Evolutionary conservation across 768 basidiomycete genomes (phyloP).

Genomic region (Leccinum boreale): DNA sequence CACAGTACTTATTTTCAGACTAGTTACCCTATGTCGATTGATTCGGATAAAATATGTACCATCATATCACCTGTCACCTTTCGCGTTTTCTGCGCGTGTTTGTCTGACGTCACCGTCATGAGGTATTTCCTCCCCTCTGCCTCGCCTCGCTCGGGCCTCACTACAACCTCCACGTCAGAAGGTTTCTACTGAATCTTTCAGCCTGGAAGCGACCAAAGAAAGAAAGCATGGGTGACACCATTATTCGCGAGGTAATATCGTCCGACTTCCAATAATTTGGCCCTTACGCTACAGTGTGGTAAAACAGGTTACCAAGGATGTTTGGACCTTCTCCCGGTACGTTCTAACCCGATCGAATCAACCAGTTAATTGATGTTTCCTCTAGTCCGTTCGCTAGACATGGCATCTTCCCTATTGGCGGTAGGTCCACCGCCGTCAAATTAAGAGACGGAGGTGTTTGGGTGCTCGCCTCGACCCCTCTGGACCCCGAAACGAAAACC

Average conservation of each 20-base stretch:
- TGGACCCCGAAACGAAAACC: conserved; percentile 60
- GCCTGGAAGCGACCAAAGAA: conserved; percentile 4
- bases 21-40: neutral
- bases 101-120: conserved; percentile 20
- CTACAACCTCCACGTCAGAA: conserved; percentile 17
- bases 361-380: conserved; percentile 5
- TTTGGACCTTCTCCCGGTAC: conserved; percentile 68
- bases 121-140: conserved; percentile 7
- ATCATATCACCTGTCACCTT: neutral
- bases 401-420: conserved; percentile 71
- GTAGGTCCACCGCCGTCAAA: conserved; percentile 78
- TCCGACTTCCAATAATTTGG: neutral
- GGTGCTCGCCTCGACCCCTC: conserved; percentile 78
- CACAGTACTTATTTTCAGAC: neutral
- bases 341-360: conserved; percentile 9
- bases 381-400: conserved; percentile 64
- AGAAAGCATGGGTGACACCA: conserved; percentile 32
- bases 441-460: conserved; percentile 69
- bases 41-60: neutral
- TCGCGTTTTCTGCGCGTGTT: conserved; percentile 15
- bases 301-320: conserved; percentile 44
- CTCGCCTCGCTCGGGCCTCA: conserved; percentile 11
- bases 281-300: neutral
- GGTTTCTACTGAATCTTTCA: conserved; percentile 1
- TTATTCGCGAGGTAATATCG: conserved; percentile 41